Base-by-base conservation (phyloP, 129 eudicot genomes). In the Erigeron canadensis region DNA sequence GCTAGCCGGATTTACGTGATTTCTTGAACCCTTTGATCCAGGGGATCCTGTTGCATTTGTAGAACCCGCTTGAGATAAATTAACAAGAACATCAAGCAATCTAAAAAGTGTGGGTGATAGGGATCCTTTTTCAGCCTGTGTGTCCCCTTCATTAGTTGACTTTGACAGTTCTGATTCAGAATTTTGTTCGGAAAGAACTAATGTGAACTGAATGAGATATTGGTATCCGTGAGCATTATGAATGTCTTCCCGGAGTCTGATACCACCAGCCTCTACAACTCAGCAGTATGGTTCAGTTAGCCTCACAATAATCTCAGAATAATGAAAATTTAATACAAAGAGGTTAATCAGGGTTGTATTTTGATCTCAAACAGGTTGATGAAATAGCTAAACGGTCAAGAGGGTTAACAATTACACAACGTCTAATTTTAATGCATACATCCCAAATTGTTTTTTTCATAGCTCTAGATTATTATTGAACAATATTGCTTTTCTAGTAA, bases 171-270 rank as follows among this genome's bases (percentile, higher is more conserved):
- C 84, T 45, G 60, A 74, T 54, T 75, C 73, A 51, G 80, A 67
- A 41, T 15, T 71, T 75, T 81, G 73, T 50, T 83, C 84, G 17
- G 96, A 79, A 80, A 95, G 88, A 79, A 84, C 77, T 69, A 95
- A 79, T 9, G 99, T 94, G 41, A 95, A 95, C 79, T 90, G 97
- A 47, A 90, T 94, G 48, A 95, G 88, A 78, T 84, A 95, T 19
- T 95, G 99, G 80, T 95, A 90, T 37, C 99, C 99, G 63, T 95
- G 99, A 75, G 96, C 97, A 80, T 90, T 95, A 67, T 88, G 99
- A 72, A 95, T 86, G 79, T 95, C 99, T 86, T 95, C 99, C 74
- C 99, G 85, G 15, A 95, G 97, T 74, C 81, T 80, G 71, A 84
- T 77, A 73, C 96, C 96, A 81, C 91, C 94, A 83, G 99, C 96